These are phyloP conservation scores for Suillus alpinus DNA, from an alignment of 768 basidiomycete species.

Conservation along the genomic window DNA sequence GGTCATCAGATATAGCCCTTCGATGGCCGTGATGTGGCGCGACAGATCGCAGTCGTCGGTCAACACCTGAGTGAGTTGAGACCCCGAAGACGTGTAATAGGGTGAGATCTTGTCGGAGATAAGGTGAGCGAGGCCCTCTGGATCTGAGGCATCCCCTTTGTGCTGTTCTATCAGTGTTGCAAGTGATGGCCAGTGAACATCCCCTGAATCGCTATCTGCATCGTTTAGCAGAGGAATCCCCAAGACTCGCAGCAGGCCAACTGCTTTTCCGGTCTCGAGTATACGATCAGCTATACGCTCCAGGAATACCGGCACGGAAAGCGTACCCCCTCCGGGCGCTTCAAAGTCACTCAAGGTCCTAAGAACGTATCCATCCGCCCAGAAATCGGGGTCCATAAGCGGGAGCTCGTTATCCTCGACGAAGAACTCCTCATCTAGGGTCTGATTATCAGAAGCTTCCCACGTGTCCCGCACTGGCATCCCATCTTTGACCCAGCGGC, in stretches of 20 bases:
- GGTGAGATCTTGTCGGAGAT: conserved; percentile 65
- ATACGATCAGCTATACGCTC: conserved; percentile 55
- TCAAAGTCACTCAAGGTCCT: conserved; percentile 37
- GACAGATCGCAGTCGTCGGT: conserved; percentile 65
- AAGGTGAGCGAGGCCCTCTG: conserved; percentile 57
- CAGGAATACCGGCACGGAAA: conserved; percentile 57
- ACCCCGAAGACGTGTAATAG: conserved; percentile 50
- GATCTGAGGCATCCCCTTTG: conserved; percentile 41
- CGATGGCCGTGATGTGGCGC: conserved; percentile 59
- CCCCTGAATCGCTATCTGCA: conserved; percentile 23
- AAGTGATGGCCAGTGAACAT: conserved; percentile 43
- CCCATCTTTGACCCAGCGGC: conserved; percentile 70
- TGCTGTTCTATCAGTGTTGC: conserved; percentile 35
- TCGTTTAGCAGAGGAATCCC: conserved; percentile 20
- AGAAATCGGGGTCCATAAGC: conserved; percentile 71
- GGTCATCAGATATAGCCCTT: conserved; percentile 73
- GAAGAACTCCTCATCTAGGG: conserved; percentile 75
- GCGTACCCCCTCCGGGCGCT: conserved; percentile 21
- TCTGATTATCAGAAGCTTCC: conserved; percentile 17
- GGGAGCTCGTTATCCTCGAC: conserved; percentile 69
- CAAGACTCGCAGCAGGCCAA: conserved; percentile 69
- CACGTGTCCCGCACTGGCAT: conserved; percentile 50
- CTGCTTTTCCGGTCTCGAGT: conserved; percentile 70
- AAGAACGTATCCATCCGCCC: conserved; percentile 69
- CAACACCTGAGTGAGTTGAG: conserved; percentile 53